phyloP scores from a whole-genome alignment of 345 rosid species.

The Populus ilicifolia region DNA sequence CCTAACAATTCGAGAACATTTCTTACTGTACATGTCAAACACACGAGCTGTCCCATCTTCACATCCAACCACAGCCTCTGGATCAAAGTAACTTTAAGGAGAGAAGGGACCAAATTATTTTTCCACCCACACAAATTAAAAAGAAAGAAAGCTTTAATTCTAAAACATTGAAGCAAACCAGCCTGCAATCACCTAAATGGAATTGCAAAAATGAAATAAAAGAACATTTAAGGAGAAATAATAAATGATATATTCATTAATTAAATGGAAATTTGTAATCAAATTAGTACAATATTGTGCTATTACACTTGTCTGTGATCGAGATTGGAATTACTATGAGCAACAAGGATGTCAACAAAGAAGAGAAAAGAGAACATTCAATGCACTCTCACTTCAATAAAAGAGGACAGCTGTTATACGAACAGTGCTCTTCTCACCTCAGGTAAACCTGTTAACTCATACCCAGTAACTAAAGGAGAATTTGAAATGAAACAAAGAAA shows the following conservation, averaged over 20 bases:
- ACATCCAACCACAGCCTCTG: slow-evolving; percentile 91
- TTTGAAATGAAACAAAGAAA: neutral
- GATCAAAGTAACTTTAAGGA: slow-evolving; percentile 65
- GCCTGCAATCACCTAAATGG: neutral
- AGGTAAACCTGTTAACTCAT: no score
- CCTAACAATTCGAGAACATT: slow-evolving; percentile 78
- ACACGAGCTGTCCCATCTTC: slow-evolving; percentile 87
- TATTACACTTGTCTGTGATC: no score
- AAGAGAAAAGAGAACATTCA: no score
- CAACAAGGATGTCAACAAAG: no score
- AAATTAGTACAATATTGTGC: no score
- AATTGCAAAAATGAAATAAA: neutral
- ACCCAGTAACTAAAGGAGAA: neutral
- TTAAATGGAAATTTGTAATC: no score
- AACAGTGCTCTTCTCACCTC: neutral
- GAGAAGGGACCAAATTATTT: slow-evolving; percentile 10
- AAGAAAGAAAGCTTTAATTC: neutral
- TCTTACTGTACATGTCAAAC: slow-evolving; percentile 87
- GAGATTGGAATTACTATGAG: no score
- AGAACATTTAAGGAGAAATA: neutral
- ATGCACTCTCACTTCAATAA: no score
- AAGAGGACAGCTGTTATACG: no score
- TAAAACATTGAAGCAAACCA: neutral
- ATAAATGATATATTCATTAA: neutral
- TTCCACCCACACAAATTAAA: neutral